phyloP scores from a whole-genome alignment of 495 filamentous ascomycete genomes.

The Penicillium herquei region DNA sequence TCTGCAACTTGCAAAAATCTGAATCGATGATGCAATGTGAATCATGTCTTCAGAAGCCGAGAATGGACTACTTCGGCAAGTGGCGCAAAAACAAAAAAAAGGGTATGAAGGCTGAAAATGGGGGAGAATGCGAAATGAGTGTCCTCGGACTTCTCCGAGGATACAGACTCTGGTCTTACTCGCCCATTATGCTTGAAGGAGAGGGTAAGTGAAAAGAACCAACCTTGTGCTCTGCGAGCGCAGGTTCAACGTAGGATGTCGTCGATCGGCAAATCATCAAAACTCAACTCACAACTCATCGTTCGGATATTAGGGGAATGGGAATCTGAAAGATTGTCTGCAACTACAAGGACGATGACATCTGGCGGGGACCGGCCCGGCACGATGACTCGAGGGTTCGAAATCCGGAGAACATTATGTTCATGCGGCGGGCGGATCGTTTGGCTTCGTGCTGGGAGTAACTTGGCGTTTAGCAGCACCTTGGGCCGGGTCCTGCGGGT shows the following conservation, averaged over 20 bases:
- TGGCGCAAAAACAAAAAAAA: conserved; percentile 18
- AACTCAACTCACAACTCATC: conserved; percentile 17
- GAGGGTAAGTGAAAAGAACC: conserved; percentile 34
- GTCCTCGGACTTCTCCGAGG: conserved; percentile 10
- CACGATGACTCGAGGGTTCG: conserved; percentile 14
- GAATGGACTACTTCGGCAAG: conserved; percentile 11
- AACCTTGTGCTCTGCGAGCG: conserved; percentile 36
- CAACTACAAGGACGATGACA: background rate
- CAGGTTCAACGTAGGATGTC: conserved; percentile 19
- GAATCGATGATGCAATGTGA: conserved; percentile 28
- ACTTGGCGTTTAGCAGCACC: conserved; percentile 41
- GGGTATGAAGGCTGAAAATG: conserved; percentile 6
- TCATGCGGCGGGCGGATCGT: conserved; percentile 39
- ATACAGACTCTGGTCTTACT: conserved; percentile 12
- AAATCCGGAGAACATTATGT: background rate
- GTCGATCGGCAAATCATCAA: background rate
- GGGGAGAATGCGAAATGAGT: conserved; percentile 3
- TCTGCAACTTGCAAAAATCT: conserved; percentile 20
- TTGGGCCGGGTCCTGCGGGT: conserved; percentile 29
- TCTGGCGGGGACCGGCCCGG: conserved; percentile 35
- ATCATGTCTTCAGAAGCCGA: conserved; percentile 10
- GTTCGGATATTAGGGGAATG: conserved; percentile 14
- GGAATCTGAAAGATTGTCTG: conserved; percentile 6
- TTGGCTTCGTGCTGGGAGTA: conserved; percentile 30
- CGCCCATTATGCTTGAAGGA: conserved; percentile 13